These are phyloP conservation scores for Phytophthora meadii DNA, from an alignment of 352 stramenopile genomes.

Conservation along the genomic window DNA sequence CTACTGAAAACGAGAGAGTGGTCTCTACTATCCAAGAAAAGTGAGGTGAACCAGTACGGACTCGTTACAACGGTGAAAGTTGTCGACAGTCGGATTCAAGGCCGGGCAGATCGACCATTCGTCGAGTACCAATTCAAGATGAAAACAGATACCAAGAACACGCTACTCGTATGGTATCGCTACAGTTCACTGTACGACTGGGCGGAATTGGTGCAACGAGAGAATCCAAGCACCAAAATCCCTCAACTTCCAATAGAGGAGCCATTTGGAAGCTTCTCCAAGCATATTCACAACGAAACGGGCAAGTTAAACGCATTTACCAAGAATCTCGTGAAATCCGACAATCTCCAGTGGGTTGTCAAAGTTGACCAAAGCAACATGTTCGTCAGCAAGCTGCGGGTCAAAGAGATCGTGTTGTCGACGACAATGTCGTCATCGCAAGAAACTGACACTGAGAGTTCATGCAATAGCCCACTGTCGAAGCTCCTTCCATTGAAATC, in stretches of 20 bases:
- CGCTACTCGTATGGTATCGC: conserved; percentile 16
- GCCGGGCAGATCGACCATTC: conserved; percentile 8
- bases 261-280: conserved; percentile 62
- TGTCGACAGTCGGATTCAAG: conserved; percentile 17
- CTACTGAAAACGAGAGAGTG: conserved; percentile 20
- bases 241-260: conserved; percentile 64
- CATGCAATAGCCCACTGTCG: background rate
- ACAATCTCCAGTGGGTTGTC: conserved; percentile 60
- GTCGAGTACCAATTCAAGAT: conserved; percentile 22
- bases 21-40: conserved; percentile 5
- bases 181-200: conserved; percentile 20
- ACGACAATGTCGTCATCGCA: too few species aligned
- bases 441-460: too few species aligned
- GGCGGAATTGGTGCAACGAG: conserved; percentile 8
- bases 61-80: conserved; percentile 14
- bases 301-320: conserved; percentile 59
- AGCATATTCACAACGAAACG: conserved; percentile 59
- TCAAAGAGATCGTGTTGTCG: background rate
- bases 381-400: conserved; percentile 20
- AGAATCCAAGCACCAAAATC: conserved; percentile 33
- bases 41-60: conserved; percentile 8
- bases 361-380: conserved; percentile 13
- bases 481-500: conserved; percentile 19
- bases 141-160: conserved; percentile 20
- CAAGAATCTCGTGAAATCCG: conserved; percentile 51